These are phyloP conservation scores for Colletotrichum agaves DNA, from an alignment of 2,329 filamentous ascomycete species.

Conservation along the genomic window DNA sequence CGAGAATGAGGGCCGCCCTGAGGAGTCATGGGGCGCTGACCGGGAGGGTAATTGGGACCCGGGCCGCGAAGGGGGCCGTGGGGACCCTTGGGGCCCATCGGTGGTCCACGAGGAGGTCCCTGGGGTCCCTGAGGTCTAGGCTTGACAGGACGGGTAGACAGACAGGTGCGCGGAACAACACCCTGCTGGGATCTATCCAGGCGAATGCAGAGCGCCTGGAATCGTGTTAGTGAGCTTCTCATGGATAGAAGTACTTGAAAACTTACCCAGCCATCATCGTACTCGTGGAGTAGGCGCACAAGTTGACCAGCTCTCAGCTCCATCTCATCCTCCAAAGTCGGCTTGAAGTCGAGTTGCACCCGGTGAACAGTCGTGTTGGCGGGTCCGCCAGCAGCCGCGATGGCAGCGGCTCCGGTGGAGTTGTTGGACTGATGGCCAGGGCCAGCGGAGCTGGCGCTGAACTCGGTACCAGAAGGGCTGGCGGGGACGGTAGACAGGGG, in stretches of 20 bases:
- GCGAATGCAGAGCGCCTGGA: conserved; percentile 85
- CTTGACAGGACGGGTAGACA: conserved; percentile 92
- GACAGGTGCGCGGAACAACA: conserved; percentile 91
- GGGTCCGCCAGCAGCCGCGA: conserved; percentile 71
- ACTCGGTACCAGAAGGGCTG: conserved; percentile 73
- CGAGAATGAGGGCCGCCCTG: conserved; percentile 48
- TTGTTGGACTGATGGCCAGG: conserved; percentile 57
- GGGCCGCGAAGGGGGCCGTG: conserved; percentile 45
- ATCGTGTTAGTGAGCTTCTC: conserved; percentile 44
- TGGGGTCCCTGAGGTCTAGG: conserved; percentile 70
- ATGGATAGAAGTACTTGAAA: neutral
- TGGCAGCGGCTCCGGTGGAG: conserved; percentile 66
- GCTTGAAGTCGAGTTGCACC: conserved; percentile 93
- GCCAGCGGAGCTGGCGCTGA: conserved; percentile 66
- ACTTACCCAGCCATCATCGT: conserved; percentile 97
- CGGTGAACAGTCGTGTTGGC: conserved; percentile 79
- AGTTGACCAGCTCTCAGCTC: conserved; percentile 83
- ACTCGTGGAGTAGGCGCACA: conserved; percentile 91
- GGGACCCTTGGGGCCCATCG: conserved; percentile 58
- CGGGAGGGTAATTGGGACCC: conserved; percentile 47
- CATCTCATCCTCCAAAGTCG: conserved; percentile 92
- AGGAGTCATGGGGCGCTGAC: conserved; percentile 53
- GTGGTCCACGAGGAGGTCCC: conserved; percentile 64
- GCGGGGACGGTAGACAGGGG: conserved; percentile 55
- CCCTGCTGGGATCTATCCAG: conserved; percentile 93